Base-by-base conservation (phyloP, 345 rosid genomes). In the Cochlearia excelsa region DNA sequence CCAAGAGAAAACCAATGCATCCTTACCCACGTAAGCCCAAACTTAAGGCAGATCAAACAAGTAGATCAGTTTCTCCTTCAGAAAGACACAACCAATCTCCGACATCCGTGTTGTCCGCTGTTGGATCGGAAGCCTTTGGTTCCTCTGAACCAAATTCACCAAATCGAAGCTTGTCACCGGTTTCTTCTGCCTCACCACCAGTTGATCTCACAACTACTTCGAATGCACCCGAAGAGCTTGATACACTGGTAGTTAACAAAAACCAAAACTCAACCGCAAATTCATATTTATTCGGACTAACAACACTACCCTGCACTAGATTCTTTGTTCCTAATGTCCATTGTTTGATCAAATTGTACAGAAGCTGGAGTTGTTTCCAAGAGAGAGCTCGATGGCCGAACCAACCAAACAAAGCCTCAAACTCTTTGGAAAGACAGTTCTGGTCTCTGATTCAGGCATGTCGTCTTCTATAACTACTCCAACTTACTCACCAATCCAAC, bases 11-110 rank as follows among this genome's bases (percentile, higher is more conserved):
- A 51, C 93, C 93, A 3, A 38, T 61, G 67, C 94, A 88, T 70
- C 94, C 94, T 70, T 88, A 88, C 66, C 96, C 96, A 33, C 86
- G 96, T 10, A 88, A 88, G 75, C 16, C 61, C 33, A 73, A 51
- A 33, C 68, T 79, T 16, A 58, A 54, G 29, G 57, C 53, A 65
- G 76, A 73, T 49, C 68, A 52, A 48, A 33, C 72, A 37, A 57
- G 64, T 42, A 67, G 79, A 67, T 79, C 89, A 3, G 63, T 59
- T 6, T 85, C 90, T 53, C 85, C 85, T 31, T 71, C 79, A 6
- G 88, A 88, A 57, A 75, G 54, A 23, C 90, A 77, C 45, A 74
- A 79, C 64, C 78, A 57, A 5, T 79, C 93, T 51, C 93, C 90
- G 4, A 79, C 77, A 4, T 88, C 88, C 3, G 83, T 83, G 51